Percentiles rank a stretch among this genome's conserved stretches.
These are phyloP conservation scores for Lecanosticta acicola DNA, from an alignment of 2,329 filamentous ascomycete genomes.

Conservation along the genomic window DNA sequence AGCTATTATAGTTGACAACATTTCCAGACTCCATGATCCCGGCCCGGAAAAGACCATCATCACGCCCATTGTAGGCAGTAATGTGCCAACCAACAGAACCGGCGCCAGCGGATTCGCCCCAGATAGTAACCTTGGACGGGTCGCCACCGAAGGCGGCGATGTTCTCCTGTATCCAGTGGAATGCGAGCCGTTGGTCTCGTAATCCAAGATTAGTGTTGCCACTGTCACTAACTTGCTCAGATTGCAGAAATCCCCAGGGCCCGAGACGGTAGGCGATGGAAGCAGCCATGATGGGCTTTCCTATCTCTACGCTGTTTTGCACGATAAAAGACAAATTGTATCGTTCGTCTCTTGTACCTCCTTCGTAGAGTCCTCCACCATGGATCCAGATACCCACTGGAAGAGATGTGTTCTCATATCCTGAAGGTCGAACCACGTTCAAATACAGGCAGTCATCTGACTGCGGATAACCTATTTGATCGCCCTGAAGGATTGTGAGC, in stretches of 20 bases:
- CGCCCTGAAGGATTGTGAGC: slow-evolving; percentile 12
- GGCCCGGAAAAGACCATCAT: slow-evolving; percentile 44
- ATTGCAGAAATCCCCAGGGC: slow-evolving; percentile 63
- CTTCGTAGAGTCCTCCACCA: slow-evolving; percentile 32
- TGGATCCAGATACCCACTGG: slow-evolving; percentile 59
- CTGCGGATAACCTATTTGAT: slow-evolving; percentile 33
- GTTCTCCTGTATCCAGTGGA: slow-evolving; percentile 42
- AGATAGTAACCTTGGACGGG: slow-evolving; percentile 48
- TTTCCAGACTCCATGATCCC: slow-evolving; percentile 43
- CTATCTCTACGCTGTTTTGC: slow-evolving; percentile 37
- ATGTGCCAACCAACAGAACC: slow-evolving; percentile 42
- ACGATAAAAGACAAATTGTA: slow-evolving; percentile 61
- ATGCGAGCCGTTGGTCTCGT: slow-evolving; percentile 39
- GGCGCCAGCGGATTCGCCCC: slow-evolving; percentile 37
- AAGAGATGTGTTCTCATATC: slow-evolving; percentile 40
- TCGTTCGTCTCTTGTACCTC: slow-evolving; percentile 45
- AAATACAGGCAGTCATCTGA: slow-evolving; percentile 58
- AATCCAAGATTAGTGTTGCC: slow-evolving; percentile 49
- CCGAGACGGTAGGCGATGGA: slow-evolving; percentile 61
- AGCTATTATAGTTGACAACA: slow-evolving; percentile 21
- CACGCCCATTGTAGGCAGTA: slow-evolving; percentile 44
- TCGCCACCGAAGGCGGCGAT: slow-evolving; percentile 67
- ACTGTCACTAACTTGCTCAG: slow-evolving; percentile 47
- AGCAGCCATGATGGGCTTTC: slow-evolving; percentile 52
- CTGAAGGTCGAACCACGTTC: slow-evolving; percentile 55